A percentile compares a stretch with the other conserved stretches of the same genome.
phyloP scores from a whole-genome alignment of 331 rosid species.

The Acacia pycnantha region DNA sequence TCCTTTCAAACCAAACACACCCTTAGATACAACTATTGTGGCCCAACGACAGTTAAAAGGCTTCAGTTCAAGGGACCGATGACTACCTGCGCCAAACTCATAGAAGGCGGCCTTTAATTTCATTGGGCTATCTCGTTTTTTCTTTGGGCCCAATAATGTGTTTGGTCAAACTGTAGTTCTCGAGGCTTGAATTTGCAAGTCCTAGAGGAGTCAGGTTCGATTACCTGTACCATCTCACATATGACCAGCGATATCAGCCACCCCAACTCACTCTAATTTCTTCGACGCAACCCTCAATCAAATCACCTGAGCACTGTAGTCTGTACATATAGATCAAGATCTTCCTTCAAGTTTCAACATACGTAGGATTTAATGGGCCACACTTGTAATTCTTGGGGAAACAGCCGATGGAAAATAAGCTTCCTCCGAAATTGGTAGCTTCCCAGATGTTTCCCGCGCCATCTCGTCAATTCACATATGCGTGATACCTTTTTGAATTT shows the following conservation, averaged over 20 bases:
- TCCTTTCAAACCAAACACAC: no score
- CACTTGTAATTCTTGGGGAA: background rate
- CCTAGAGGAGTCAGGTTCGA: no score
- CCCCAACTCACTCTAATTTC: background rate
- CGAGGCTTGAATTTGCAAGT: no score
- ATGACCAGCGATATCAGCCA: background rate
- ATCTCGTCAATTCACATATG: background rate
- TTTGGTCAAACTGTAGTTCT: no score
- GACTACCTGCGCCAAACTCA: background rate
- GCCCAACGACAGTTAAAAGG: background rate
- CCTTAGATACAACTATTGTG: background rate
- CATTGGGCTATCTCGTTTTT: background rate
- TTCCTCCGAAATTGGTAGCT: background rate
- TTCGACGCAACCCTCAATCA: background rate
- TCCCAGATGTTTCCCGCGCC: constrained; percentile 17
- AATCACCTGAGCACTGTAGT: background rate
- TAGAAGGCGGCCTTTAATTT: background rate
- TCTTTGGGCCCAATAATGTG: background rate
- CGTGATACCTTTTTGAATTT: constrained; percentile 3
- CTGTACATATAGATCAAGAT: background rate
- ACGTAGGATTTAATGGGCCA: background rate
- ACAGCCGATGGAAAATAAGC: background rate
- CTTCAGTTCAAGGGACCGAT: background rate
- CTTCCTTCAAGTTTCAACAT: background rate
- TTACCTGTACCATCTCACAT: no score